phyloP scores from a whole-genome alignment of 805 yeast species.

The Ogataea angusta region DNA sequence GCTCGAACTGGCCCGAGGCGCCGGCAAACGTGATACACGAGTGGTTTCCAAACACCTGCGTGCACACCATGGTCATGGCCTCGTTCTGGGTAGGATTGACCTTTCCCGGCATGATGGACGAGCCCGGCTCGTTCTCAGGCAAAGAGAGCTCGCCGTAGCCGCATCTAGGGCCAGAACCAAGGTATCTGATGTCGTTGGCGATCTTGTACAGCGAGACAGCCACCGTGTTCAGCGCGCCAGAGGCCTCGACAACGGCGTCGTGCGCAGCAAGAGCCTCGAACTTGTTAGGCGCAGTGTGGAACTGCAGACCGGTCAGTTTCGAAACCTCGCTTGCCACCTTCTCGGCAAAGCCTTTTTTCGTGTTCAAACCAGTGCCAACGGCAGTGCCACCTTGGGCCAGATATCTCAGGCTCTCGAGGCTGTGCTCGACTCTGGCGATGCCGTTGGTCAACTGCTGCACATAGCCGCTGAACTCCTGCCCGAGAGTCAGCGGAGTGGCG shows the following conservation, averaged over 20 bases:
- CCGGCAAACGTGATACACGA: constrained; percentile 95
- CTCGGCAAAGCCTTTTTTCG: constrained; percentile 83
- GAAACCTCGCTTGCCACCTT: constrained; percentile 85
- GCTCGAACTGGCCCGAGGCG: constrained; percentile 97
- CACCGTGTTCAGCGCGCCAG: constrained; percentile 94
- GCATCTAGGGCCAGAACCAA: constrained; percentile 99
- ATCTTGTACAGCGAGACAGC: constrained; percentile 93
- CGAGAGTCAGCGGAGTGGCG: constrained; percentile 96
- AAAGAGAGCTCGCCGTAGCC: constrained; percentile 94
- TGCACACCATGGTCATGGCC: constrained; percentile 97
- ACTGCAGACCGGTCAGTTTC: constrained; percentile 81
- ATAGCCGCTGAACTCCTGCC: constrained; percentile 97
- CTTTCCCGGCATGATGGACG: constrained; percentile 99
- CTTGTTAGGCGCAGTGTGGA: constrained; percentile 96
- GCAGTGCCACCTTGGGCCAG: constrained; percentile 99
- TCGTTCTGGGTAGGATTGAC: constrained; percentile 99
- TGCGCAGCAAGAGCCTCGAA: constrained; percentile 99
- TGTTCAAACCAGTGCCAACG: constrained; percentile 97
- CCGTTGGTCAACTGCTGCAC: constrained; percentile 92
- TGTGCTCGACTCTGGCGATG: constrained; percentile 75
- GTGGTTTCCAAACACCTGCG: constrained; percentile 97
- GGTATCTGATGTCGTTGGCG: constrained; percentile 96
- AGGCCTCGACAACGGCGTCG: constrained; percentile 96
- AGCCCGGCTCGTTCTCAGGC: constrained; percentile 99
- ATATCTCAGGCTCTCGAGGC: constrained; percentile 70